Base-by-base conservation (phyloP, 2,329 filamentous ascomycete genomes). In the Phaeosphaeria sp. region DNA sequence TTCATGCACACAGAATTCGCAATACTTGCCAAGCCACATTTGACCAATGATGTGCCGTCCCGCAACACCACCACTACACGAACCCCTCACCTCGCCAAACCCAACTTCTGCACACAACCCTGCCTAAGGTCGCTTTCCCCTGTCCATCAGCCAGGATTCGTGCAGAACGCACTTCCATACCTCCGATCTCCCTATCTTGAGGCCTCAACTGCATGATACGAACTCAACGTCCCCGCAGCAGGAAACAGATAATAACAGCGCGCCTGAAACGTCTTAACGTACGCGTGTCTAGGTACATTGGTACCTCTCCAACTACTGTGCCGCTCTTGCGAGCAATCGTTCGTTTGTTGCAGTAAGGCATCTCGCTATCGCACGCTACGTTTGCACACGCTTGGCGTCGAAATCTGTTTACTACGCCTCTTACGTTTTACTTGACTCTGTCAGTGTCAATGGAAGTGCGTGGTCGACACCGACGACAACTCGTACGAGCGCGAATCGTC, bases 171-270 rank as follows among this genome's bases (percentile, higher is more conserved):
- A 43, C 48, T 62, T 53, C 40, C 36, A 57, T 48, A 52, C 27
- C 42, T 46, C 39, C 51, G 43, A 55, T 27, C 50, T 56, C 25
- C 50, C 57, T 51, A 40, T 54, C 20, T 27, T n/a, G 45, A 18
- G 13, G 44, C 44, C 61, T 59, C 59, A 57, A 60, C 64, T 52
- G 62, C 62, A 67, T 56, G 55, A 63, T 50, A 61, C 64, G 61
- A 60, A 56, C 57, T 65, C 60, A 63, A 66, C 65, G 55, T 53
- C 30, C 51, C 46, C 39, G 30, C 55, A 58, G 47, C 57, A 54
- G 61, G 49, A 57, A 49, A 48, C 36, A 53, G 51, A 57, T 62
- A 13, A 36, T 36, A 51, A 57, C 30, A 59, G 53, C 44, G 48
- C 48, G 30, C 21, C 43, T 52, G 50, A 55, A 64, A 63, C 63